Conservation (phyloP, 176 grass and related monocot genomes). For the Ensete ventricosum region DNA sequence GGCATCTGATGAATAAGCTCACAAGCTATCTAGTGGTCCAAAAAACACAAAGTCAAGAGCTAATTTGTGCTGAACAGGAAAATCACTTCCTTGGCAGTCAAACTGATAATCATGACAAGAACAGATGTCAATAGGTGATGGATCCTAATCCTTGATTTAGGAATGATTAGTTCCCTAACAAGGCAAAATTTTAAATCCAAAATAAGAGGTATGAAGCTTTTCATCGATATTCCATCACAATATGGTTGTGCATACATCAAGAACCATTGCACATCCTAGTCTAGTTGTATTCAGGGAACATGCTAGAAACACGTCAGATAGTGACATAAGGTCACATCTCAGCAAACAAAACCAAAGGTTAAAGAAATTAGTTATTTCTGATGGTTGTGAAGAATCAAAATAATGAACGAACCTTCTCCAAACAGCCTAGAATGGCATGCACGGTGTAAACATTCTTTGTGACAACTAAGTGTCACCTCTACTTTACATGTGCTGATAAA, state of each 20-base stretch:
- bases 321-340: not conserved
- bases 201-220: not conserved
- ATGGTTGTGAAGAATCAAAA: not conserved
- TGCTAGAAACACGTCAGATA: not conserved
- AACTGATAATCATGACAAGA: too few species aligned
- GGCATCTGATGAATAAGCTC: too few species aligned
- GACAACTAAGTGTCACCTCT: not conserved
- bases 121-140: too few species aligned
- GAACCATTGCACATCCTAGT: not conserved
- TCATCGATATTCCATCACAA: not conserved
- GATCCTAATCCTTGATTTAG: too few species aligned
- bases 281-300: not conserved
- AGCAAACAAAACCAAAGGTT: not conserved
- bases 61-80: too few species aligned
- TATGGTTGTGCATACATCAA: not conserved
- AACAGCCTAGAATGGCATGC: not conserved
- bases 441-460: not conserved
- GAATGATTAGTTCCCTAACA: not conserved
- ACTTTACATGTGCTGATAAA: not conserved
- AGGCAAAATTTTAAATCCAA: not conserved
- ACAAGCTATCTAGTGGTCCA: too few species aligned
- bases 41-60: too few species aligned
- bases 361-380: not conserved
- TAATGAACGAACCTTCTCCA: not conserved
- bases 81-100: too few species aligned